Base-by-base conservation (phyloP, 192 early-diverging fungal genomes). In the Tieghemiomyces parasiticus region DNA sequence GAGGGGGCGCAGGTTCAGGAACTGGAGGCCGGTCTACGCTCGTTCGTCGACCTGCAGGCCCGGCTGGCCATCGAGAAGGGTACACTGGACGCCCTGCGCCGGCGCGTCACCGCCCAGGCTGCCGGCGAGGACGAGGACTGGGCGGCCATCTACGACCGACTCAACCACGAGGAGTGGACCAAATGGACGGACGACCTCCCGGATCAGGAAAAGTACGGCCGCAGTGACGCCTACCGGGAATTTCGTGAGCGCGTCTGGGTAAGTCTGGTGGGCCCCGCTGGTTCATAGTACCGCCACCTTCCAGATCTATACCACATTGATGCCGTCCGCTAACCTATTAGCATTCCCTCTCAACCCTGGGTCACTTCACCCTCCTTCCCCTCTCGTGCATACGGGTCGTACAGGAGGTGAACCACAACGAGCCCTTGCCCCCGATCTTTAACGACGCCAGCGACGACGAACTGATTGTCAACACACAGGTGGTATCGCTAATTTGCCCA, bases 391-490 rank as follows among this genome's bases (percentile, higher is more conserved):
- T 44, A 12, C 8, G 38, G 38, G 38, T 19, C 16, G 38, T 44
- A 16, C 22, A 48, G 47, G 47, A 48, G 29, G 29, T 54, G 25
- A 54, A 54, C 28, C 10, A 54, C 32, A 28, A 54, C 52, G 52
- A 25, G 8, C 52, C 52, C 3, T 12, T 54, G 32, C 52, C 52
- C 19, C 12, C 52, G 8, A 4, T 54, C 4, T 54, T 54, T 31
- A 28, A 54, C 3, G 52, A 54, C 13, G 52, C 12, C 3, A 48
- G 47, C 22, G 52, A 54, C 29, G 52, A 54, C 52, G 52, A 54
- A 24, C 30, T 54, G 30, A 34, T 54, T 10, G 14, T 54, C 25
- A 25, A 34, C n/a, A 19, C 52, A 3, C 26, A 31, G n/a, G 14
- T 19, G 22, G 32, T 54, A 3, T 54, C 52, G 16, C 52, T 54